phyloP scores from a whole-genome alignment of 352 stramenopile species.

The Globisporangium uncinulatum region DNA sequence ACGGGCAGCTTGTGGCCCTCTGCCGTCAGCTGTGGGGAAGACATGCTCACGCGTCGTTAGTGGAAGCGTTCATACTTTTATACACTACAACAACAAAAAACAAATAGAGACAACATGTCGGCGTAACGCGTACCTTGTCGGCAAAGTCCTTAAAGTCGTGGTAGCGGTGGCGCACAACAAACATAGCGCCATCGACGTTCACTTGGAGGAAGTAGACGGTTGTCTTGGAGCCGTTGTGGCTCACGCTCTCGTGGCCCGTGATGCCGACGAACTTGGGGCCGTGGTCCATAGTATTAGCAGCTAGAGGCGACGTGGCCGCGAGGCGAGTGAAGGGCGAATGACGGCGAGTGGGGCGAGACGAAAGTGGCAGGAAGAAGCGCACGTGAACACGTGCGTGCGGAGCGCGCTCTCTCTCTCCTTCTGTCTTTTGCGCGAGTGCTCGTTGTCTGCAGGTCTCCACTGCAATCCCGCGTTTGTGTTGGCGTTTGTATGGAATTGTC shows the following conservation, averaged over 20 bases:
- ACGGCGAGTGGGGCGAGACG: background rate
- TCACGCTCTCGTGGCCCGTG: slow-evolving; percentile 84
- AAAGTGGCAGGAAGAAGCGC: background rate
- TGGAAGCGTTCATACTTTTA: background rate
- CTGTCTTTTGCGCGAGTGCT: slow-evolving; percentile 15
- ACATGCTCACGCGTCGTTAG: background rate
- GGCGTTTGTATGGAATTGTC: background rate
- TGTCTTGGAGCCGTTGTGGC: slow-evolving; percentile 82
- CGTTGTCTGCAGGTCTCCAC: background rate
- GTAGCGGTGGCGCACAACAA: slow-evolving; percentile 78
- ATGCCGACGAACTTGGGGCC: slow-evolving; percentile 79
- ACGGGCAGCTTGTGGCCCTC: slow-evolving; percentile 76
- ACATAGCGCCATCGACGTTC: slow-evolving; percentile 70
- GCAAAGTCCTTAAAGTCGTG: slow-evolving; percentile 88
- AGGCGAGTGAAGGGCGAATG: background rate
- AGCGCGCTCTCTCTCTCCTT: slow-evolving; percentile 3
- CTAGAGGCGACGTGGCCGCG: background rate
- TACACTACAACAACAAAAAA: too few species aligned
- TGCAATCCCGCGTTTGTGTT: slow-evolving; percentile 6
- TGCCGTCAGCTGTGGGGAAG: slow-evolving; percentile 32
- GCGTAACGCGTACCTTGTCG: slow-evolving; percentile 49
- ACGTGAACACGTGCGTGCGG: background rate
- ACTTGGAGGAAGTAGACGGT: slow-evolving; percentile 85
- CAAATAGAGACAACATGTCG: background rate
- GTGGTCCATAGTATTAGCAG: slow-evolving; percentile 31